These are phyloP conservation scores for Hygrocybe punicea DNA, from an alignment of 768 basidiomycete species.

Conservation along the genomic window DNA sequence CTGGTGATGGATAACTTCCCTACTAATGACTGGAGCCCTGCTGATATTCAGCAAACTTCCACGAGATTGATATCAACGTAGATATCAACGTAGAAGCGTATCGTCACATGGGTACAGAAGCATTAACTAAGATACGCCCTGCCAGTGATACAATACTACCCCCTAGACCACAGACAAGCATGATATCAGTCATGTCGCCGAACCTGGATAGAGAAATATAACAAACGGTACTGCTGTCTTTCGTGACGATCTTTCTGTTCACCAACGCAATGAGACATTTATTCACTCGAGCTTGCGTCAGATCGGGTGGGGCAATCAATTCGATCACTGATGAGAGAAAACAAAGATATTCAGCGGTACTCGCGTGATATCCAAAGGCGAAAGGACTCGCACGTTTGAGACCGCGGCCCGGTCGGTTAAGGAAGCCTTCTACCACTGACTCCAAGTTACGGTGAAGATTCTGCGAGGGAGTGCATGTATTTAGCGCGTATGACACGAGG, in stretches of 20 bases:
- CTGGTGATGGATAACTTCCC: too few species aligned
- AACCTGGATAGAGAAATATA: not conserved
- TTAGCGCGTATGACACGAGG: not conserved
- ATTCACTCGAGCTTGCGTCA: constrained; percentile 88
- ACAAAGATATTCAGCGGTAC: not conserved
- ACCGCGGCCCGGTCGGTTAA: constrained; percentile 59
- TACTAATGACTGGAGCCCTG: too few species aligned
- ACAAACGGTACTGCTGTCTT: constrained; percentile 63
- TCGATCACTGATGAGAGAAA: constrained; percentile 57
- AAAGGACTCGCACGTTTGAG: constrained; percentile 51
- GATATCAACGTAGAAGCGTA: too few species aligned
- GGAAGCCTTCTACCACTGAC: constrained; percentile 69
- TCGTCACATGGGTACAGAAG: too few species aligned
- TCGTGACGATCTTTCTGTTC: constrained; percentile 77
- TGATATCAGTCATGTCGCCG: not conserved
- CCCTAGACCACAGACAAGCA: constrained; percentile 54
- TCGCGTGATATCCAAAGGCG: not conserved
- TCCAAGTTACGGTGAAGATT: constrained; percentile 76
- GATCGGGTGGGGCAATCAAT: constrained; percentile 72
- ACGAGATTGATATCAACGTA: too few species aligned
- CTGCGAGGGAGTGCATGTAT: constrained; percentile 33
- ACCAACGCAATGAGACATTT: constrained; percentile 91
- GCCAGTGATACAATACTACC: constrained; percentile 67
- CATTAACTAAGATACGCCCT: constrained; percentile 38
- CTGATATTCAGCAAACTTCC: too few species aligned